Conservation (phyloP, 108 stramenopile species). For the Aurantiochytrium sp. region DNA sequence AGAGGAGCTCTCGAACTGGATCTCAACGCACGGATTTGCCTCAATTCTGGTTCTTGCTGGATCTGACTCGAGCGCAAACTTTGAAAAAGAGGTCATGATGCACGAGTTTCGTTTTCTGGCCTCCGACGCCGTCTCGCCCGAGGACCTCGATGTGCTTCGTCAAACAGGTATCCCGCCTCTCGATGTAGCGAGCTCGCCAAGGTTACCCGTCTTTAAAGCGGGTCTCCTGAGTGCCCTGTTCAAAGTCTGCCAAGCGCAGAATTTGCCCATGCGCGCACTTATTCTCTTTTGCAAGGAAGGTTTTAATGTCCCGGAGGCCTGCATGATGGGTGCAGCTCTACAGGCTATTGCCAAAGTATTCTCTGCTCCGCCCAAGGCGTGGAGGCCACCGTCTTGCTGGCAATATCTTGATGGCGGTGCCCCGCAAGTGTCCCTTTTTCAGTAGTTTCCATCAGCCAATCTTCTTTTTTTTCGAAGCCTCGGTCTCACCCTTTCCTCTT, state of each 20-base stretch:
- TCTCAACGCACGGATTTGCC: neutral
- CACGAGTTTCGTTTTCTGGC: neutral
- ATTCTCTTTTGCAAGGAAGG: conserved; percentile 8
- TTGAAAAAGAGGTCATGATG: neutral
- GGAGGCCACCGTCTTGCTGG: neutral
- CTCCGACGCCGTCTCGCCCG: neutral
- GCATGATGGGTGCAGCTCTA: neutral
- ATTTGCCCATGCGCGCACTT: neutral
- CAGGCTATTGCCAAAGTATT: neutral
- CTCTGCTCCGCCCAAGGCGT: neutral
- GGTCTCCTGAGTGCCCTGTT: neutral
- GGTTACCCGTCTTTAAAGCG: neutral
- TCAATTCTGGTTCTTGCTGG: neutral
- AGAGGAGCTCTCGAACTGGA: neutral
- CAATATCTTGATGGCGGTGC: neutral
- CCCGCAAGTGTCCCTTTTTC: neutral
- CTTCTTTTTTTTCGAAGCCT: too few species aligned
- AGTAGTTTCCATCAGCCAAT: neutral
- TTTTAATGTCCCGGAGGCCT: neutral
- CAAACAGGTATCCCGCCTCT: neutral
- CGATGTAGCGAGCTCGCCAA: neutral
- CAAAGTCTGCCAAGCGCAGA: neutral
- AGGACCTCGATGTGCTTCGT: neutral
- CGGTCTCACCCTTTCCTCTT: too few species aligned
- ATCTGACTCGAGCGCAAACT: neutral